Evolutionary conservation across 192 early-diverging fungal genomes (phyloP), one percentile per base, ranked within the genome.

Genomic region (Gonapodya prolifera): DNA sequence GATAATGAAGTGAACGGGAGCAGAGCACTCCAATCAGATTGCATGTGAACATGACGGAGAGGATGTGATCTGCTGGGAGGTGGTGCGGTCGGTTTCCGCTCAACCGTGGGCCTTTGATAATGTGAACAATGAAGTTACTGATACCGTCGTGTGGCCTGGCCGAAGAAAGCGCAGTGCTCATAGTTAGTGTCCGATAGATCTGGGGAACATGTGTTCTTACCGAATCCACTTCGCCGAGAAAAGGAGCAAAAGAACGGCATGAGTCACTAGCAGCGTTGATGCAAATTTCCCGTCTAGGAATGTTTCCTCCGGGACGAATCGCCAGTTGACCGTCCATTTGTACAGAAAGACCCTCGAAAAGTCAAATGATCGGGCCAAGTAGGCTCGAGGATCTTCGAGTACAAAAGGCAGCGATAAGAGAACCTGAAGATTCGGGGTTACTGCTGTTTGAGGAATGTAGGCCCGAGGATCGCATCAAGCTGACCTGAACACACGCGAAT

Each of bases 281-380:
- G 93, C 87, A 81, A 93, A 94, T 0, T 69, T 36, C 1, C 29
- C 31, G 79, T 87, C 90, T 30, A 85, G 45, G 83, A 99, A 99
- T 16, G 85, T 83, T 13, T 87, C 81, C 69, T 90, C 87, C 61
- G 87, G 85, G 1, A 97, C 61, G 77, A 97, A 92, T 36, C 91
- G 85, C 97, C 97, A 99, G 78, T 99, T 99, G 13, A 97, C 95
- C 0, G 97, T 97, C 95, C 96, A 97, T 32, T 90, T 89, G 83
- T 91, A 97, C 74, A 91, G 79, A 81, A 99, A 99, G 36, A 88
- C 87, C 23, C 97, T 87, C 0, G 83, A 81, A 82, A 96, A 94
- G 70, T 99, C 97, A 82, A 99, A 99, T 0, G 97, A 90, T 1
- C 89, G 81, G 0, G 79, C 75, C 17, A 96, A 31, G 82, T 97